Conservation (phyloP, 2,329 filamentous ascomycete genomes). For the Monilinia vaccinii-corymbosi region DNA sequence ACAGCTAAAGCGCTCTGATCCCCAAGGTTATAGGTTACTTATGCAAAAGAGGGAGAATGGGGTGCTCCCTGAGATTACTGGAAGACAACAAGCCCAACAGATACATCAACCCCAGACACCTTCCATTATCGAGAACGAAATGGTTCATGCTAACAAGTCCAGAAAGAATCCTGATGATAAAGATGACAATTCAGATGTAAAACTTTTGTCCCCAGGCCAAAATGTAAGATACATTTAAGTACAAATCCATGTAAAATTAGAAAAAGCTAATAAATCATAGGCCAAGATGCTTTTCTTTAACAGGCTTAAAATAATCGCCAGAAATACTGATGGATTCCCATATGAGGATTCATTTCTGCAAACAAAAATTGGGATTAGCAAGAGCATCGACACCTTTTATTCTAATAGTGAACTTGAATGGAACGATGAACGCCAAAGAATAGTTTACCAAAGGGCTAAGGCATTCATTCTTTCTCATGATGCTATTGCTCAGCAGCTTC, state of each 20-base stretch:
- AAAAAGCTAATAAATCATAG: not conserved
- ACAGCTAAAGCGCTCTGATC: slow-evolving; percentile 23
- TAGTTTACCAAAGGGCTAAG: not conserved
- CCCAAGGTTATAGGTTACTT: slow-evolving; percentile 12
- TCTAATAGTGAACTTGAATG: not conserved
- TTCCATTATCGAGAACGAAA: not conserved
- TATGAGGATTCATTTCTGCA: not conserved
- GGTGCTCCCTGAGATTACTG: no score
- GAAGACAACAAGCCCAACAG: not conserved
- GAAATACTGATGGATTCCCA: not conserved
- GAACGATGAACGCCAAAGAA: not conserved
- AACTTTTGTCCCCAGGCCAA: not conserved
- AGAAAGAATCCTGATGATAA: no score
- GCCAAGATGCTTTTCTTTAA: not conserved
- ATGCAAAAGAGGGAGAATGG: not conserved
- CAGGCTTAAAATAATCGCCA: not conserved
- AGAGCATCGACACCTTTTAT: not conserved
- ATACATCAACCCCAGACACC: not conserved
- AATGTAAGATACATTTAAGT: not conserved
- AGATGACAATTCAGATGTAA: not conserved
- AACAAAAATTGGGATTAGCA: not conserved
- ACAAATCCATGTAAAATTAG: not conserved
- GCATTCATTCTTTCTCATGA: not conserved
- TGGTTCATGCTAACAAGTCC: not conserved
- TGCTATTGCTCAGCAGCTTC: not conserved